A percentile compares a stretch with the other conserved stretches of the same genome.
phyloP scores from a whole-genome alignment of 129 eudicot species.

The Heracleum sosnowskyi region DNA sequence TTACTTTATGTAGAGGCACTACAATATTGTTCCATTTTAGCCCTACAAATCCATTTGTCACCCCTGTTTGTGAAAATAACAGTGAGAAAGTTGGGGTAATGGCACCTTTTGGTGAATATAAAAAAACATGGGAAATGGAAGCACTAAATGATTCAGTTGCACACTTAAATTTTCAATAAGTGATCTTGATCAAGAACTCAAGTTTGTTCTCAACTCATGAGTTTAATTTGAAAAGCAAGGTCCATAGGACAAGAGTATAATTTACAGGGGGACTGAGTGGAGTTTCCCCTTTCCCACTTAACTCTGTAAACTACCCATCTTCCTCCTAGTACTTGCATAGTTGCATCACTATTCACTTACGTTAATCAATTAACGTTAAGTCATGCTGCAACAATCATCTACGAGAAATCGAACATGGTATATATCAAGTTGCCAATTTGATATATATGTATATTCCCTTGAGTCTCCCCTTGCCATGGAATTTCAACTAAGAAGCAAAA shows the following conservation, averaged over 20 bases:
- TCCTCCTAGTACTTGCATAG: constrained; percentile 15
- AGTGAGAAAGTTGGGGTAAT: background rate
- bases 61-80: background rate
- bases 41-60: background rate
- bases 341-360: no score
- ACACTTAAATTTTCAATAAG: background rate
- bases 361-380: no score
- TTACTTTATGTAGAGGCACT: background rate
- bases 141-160: constrained; percentile 15
- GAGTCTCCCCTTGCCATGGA: constrained; percentile 49
- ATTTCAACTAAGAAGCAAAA: constrained; percentile 56
- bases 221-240: background rate
- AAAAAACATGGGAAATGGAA: background rate
- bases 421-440: constrained; percentile 29
- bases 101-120: background rate
- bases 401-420: no score
- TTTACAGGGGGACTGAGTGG: constrained; percentile 29
- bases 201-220: background rate
- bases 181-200: background rate
- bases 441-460: constrained; percentile 27
- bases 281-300: constrained; percentile 36
- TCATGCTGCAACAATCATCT: no score
- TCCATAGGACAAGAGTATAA: constrained; percentile 13
- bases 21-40: background rate
- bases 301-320: background rate